phyloP scores from a whole-genome alignment of 139 green algal species.

The Haematococcus sp. region DNA sequence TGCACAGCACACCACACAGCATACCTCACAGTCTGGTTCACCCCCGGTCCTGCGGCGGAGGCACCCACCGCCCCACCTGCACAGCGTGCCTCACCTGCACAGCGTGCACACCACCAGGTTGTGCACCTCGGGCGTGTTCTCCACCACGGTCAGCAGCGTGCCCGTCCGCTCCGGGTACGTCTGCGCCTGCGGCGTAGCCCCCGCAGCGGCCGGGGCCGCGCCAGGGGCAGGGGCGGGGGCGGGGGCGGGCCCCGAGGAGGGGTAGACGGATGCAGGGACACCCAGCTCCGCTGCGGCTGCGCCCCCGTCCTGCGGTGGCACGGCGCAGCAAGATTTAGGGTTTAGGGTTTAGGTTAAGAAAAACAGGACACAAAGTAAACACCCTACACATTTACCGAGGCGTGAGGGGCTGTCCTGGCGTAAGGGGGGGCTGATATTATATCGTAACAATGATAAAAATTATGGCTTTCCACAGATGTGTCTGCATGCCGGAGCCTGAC shows the following conservation, averaged over 20 bases:
- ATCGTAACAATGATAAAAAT: too few species aligned
- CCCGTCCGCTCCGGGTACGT: not conserved
- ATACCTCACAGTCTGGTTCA: too few species aligned
- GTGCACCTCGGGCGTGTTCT: slow-evolving; percentile 46
- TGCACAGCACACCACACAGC: too few species aligned
- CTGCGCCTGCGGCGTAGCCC: not conserved
- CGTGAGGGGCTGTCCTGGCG: too few species aligned
- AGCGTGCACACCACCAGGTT: slow-evolving; percentile 60
- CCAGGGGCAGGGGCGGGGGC: not conserved
- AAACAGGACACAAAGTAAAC: too few species aligned
- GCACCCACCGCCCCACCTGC: slow-evolving; percentile 7
- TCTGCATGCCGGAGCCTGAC: too few species aligned
- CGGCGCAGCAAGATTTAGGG: too few species aligned
- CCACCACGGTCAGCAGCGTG: slow-evolving; percentile 39
- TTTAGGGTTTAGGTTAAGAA: too few species aligned
- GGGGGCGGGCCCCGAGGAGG: not conserved
- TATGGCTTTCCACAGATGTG: too few species aligned
- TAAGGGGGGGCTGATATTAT: too few species aligned
- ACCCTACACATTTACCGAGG: too few species aligned
- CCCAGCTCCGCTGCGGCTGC: slow-evolving; percentile 42
- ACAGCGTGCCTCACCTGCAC: slow-evolving; percentile 45
- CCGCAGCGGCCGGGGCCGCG: not conserved
- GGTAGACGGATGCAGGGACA: slow-evolving; percentile 30
- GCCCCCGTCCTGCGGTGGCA: slow-evolving; percentile 1
- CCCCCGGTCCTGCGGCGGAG: too few species aligned